Conservation (phyloP, 345 rosid species). For the Turritis glabra region DNA sequence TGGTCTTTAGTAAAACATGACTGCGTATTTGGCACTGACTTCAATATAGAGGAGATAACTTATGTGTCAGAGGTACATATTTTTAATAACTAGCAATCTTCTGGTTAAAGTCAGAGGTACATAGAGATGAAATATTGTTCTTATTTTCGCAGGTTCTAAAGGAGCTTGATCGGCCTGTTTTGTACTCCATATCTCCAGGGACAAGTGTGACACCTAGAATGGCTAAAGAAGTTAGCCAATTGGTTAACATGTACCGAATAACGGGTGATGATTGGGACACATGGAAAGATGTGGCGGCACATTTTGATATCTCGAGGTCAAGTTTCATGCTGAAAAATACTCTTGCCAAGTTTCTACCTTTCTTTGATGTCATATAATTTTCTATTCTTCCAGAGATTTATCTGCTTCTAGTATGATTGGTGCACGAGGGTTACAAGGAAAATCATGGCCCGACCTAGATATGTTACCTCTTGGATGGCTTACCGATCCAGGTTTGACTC, state of each 20-base stretch:
- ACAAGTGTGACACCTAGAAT: constrained; percentile 71
- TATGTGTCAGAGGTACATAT: constrained; percentile 63
- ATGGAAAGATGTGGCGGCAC: constrained; percentile 78
- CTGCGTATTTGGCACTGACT: constrained; percentile 82
- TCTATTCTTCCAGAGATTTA: constrained; percentile 55
- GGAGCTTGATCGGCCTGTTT: constrained; percentile 65
- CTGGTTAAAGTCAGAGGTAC: not conserved
- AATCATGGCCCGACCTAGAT: constrained; percentile 92
- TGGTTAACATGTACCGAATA: constrained; percentile 83
- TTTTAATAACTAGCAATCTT: constrained; percentile 1
- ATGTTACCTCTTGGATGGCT: constrained; percentile 96
- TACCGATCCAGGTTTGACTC: constrained; percentile 66
- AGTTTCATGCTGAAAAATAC: not conserved
- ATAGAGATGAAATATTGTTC: constrained; percentile 1
- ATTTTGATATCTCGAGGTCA: constrained; percentile 82
- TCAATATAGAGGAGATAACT: constrained; percentile 64
- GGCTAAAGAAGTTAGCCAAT: constrained; percentile 70
- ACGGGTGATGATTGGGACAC: constrained; percentile 97
- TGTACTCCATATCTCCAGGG: constrained; percentile 93
- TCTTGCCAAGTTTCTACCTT: not conserved
- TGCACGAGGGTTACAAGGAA: constrained; percentile 60
- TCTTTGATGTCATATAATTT: constrained; percentile 15
- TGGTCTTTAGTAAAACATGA: constrained; percentile 72
- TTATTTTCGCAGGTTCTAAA: constrained; percentile 59
- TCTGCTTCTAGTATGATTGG: constrained; percentile 69